Conservation (phyloP, 2,329 filamentous ascomycete genomes). For the Paecilomyces dactylethromorphus region DNA sequence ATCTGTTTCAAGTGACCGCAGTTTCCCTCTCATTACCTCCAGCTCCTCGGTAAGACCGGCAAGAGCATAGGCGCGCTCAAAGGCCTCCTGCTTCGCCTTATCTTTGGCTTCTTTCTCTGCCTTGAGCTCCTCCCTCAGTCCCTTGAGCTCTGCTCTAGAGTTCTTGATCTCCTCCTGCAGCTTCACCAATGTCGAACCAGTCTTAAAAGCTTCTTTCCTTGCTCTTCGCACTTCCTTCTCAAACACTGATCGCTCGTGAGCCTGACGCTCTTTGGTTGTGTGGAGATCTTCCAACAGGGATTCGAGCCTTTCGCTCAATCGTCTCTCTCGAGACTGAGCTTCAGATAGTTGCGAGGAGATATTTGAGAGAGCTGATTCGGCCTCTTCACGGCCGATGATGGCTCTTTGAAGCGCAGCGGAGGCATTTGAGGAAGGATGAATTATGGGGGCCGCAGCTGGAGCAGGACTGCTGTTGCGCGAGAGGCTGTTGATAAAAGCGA, state of each 20-base stretch:
- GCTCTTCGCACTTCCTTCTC: slow-evolving; percentile 52
- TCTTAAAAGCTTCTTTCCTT: slow-evolving; percentile 53
- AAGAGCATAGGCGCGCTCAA: slow-evolving; percentile 41
- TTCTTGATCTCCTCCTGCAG: slow-evolving; percentile 46
- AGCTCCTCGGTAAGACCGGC: slow-evolving; percentile 40
- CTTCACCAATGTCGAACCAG: slow-evolving; percentile 49
- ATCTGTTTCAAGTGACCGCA: slow-evolving; percentile 33
- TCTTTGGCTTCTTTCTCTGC: slow-evolving; percentile 42
- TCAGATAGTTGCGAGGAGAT: slow-evolving; percentile 33
- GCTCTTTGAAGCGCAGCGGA: slow-evolving; percentile 39
- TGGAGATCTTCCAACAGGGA: slow-evolving; percentile 47
- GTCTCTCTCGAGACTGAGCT: slow-evolving; percentile 36
- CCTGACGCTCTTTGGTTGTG: slow-evolving; percentile 44
- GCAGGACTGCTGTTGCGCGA: slow-evolving; percentile 27
- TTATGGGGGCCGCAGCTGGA: slow-evolving; percentile 12
- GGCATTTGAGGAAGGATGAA: slow-evolving; percentile 28
- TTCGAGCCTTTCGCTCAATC: slow-evolving; percentile 40
- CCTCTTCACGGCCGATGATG: slow-evolving; percentile 41
- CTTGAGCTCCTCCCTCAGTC: slow-evolving; percentile 48
- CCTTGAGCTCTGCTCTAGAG: slow-evolving; percentile 38
- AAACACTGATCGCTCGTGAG: slow-evolving; percentile 42
- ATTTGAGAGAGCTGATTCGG: slow-evolving; percentile 31
- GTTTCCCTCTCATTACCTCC: slow-evolving; percentile 34
- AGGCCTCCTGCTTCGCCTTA: slow-evolving; percentile 40
- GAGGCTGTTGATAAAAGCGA: slow-evolving; percentile 43